Evolutionary conservation across 495 filamentous ascomycete genomes (phyloP), one percentile per base, ranked within the genome.

Genomic region (Penicillium ucsense): DNA sequence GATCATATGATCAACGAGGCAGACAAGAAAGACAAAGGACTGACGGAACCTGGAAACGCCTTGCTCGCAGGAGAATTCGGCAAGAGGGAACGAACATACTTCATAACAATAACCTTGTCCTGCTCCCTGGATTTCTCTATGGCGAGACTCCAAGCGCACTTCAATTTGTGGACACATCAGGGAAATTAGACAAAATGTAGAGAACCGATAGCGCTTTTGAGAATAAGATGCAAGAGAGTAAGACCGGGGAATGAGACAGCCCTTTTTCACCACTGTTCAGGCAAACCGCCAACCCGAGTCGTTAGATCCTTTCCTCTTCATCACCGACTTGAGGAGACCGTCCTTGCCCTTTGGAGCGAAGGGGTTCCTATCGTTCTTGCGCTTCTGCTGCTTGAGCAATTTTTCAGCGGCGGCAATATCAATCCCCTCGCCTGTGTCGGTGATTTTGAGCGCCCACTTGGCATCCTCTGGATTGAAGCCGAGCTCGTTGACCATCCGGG

Each of bases 371-470:
- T 54, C 49, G 6, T 49, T 48, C 12, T 61, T 68, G 45, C 68
- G 67, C n/a, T 66, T 55, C 40, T 76, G 67, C 20, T 63, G 52
- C 4, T 70, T 53, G n/a, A 78, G 64, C 31, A 74, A 51, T 12
- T 63, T 54, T 7, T 75, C 58, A 0, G 75, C 75, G 6, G 63
- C 66, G 31, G 67, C 53, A n/a, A 65, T 63, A 40, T 77, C 67
- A 20, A 78, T 68, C 2, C 67, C 67, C 31, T 78, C 74, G 11
- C 75, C 75, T 1, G 61, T 74, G 47, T 78, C 75, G 0, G 73
- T 77, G 43, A 75, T 67, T 31, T 75, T 75, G 7, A 78, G 55
- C 7, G 75, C 75, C 65, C 72, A 75, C 47, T 73, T 75, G 3
- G 69, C 73, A 37, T 76, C 73, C 31, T 70, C 59, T 37, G 65